Conservation (phyloP, 306 rosid species). For the Styphnolobium japonicum region DNA sequence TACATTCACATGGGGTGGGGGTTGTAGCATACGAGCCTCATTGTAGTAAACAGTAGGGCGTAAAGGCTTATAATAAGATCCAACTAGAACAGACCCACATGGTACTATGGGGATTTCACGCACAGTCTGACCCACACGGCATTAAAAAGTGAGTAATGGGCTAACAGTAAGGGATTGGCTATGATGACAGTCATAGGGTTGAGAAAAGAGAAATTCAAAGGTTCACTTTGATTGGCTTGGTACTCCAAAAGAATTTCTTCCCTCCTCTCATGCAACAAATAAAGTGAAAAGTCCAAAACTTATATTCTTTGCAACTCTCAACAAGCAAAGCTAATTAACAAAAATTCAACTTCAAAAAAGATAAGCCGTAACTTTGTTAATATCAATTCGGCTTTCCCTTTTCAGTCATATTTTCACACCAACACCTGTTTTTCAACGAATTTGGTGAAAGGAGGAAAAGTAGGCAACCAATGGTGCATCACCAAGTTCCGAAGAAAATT, state of each 20-base stretch:
- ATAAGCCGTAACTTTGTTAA: constrained; percentile 28
- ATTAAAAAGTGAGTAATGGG: constrained; percentile 33
- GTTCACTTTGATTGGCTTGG: constrained; percentile 33
- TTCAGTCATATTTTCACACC: constrained; percentile 48
- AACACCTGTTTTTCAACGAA: constrained; percentile 31
- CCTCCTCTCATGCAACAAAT: constrained; percentile 41
- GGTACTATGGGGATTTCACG: constrained; percentile 4
- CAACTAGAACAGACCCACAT: constrained; percentile 34
- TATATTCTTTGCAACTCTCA: constrained; percentile 68
- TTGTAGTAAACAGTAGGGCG: background rate
- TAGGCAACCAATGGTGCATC: constrained; percentile 18
- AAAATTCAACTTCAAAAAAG: constrained; percentile 44
- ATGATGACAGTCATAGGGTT: constrained; percentile 57
- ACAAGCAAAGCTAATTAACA: constrained; percentile 62
- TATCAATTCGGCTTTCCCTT: background rate
- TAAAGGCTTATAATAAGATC: constrained; percentile 6
- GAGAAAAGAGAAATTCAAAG: constrained; percentile 45
- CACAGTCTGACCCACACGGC: constrained; percentile 41
- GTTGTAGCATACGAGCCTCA: background rate
- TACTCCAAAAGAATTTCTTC: constrained; percentile 1
- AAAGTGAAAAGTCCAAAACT: constrained; percentile 48
- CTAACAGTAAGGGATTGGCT: constrained; percentile 37
- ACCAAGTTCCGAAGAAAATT: background rate
- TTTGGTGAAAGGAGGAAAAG: constrained; percentile 24
- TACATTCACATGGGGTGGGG: background rate